phyloP scores from a whole-genome alignment of 2,329 filamentous ascomycete genomes.

The Pyricularia pennisetigena region DNA sequence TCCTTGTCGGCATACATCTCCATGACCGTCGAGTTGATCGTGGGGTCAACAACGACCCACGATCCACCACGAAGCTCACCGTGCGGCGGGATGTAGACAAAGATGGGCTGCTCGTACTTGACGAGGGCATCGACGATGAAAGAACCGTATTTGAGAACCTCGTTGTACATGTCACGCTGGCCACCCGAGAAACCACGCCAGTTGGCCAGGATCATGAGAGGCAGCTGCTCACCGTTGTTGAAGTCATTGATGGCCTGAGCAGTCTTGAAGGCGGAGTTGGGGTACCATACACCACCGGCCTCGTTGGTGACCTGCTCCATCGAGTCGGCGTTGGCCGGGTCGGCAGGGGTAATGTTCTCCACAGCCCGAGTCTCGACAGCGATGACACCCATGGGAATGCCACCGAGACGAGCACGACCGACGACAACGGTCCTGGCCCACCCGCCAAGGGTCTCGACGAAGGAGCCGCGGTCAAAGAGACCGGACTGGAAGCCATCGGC shows the following conservation, averaged over 20 bases:
- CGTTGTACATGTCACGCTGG: conserved; percentile 99
- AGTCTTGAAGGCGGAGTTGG: conserved; percentile 99
- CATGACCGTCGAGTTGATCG: conserved; percentile 94
- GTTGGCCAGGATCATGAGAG: conserved; percentile 98
- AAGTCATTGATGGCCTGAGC: conserved; percentile 98
- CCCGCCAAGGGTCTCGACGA: conserved; percentile 90
- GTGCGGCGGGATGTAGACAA: conserved; percentile 95
- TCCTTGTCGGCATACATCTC: conserved; percentile 99
- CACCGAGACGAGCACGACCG: conserved; percentile 89
- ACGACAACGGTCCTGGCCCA: conserved; percentile 97
- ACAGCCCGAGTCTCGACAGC: conserved; percentile 91
- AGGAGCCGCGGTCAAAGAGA: conserved; percentile 94
- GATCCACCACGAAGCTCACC: conserved; percentile 97
- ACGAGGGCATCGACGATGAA: conserved; percentile 98
- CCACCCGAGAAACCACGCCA: conserved; percentile 99
- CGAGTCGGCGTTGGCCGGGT: conserved; percentile 96
- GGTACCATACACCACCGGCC: conserved; percentile 98
- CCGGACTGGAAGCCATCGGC: conserved; percentile 80
- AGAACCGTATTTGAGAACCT: conserved; percentile 98
- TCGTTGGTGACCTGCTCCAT: conserved; percentile 92
- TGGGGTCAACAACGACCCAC: conserved; percentile 98
- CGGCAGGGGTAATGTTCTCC: conserved; percentile 92
- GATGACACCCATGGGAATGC: conserved; percentile 97
- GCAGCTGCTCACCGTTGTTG: conserved; percentile 97
- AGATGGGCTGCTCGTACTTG: conserved; percentile 97